Conservation (phyloP, 2,329 filamentous ascomycete genomes). For the Xenoacremonium recifei region DNA sequence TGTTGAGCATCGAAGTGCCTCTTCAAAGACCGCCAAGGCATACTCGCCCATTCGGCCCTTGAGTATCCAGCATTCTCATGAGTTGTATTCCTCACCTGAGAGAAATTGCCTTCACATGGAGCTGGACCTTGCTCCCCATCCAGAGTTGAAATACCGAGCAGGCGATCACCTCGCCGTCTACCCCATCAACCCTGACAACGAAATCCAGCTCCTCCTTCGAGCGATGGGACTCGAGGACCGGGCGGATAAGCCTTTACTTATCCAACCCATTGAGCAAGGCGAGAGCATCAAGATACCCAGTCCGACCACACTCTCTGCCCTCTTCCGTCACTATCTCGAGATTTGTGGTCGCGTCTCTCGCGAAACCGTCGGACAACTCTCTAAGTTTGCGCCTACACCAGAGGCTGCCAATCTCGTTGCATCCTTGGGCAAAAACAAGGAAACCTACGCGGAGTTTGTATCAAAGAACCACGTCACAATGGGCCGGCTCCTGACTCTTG, state of each 20-base stretch:
- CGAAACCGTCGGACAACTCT: slow-evolving; percentile 33
- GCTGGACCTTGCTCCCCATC: slow-evolving; percentile 30
- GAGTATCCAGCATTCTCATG: slow-evolving; percentile 11
- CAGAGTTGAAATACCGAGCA: slow-evolving; percentile 34
- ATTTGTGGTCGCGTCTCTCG: slow-evolving; percentile 36
- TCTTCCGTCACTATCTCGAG: slow-evolving; percentile 46
- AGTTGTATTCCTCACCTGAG: slow-evolving; percentile 16
- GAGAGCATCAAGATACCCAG: slow-evolving; percentile 31
- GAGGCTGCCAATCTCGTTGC: slow-evolving; percentile 32
- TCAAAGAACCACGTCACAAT: slow-evolving; percentile 24
- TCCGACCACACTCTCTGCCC: slow-evolving; percentile 35
- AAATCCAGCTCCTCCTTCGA: slow-evolving; percentile 29
- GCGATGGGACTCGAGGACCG: slow-evolving; percentile 22
- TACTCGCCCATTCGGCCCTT: slow-evolving; percentile 19
- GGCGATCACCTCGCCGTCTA: slow-evolving; percentile 41
- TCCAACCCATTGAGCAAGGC: slow-evolving; percentile 20
- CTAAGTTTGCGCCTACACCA: slow-evolving; percentile 52
- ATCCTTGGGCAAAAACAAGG: slow-evolving; percentile 17
- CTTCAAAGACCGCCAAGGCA: slow-evolving; percentile 17
- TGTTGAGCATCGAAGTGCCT: slow-evolving; percentile 15
- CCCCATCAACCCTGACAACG: slow-evolving; percentile 36
- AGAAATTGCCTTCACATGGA: slow-evolving; percentile 36
- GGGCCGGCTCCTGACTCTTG: slow-evolving; percentile 20
- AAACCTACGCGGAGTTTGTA: slow-evolving; percentile 16
- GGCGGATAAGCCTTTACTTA: slow-evolving; percentile 21